Conservation (phyloP, 2,329 filamentous ascomycete species). For the Pseudocercospora crystallina region DNA sequence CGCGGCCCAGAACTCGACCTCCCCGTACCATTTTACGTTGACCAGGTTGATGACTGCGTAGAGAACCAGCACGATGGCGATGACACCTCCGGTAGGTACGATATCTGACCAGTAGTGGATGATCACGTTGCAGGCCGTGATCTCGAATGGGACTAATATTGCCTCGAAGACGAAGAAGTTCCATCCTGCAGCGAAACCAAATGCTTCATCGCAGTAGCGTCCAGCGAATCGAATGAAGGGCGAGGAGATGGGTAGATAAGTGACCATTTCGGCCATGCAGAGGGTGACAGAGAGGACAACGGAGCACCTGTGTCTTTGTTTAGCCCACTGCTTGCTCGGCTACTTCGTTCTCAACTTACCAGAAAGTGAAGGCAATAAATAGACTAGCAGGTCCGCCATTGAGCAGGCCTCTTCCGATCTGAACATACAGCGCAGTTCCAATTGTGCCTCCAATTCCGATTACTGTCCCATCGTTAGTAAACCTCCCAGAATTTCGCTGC, state of each 20-base stretch:
- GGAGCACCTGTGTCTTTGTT: constrained; percentile 18
- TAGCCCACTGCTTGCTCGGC: background rate
- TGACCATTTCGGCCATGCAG: constrained; percentile 72
- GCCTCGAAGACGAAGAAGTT: constrained; percentile 35
- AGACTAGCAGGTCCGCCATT: constrained; percentile 49
- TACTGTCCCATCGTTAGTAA: constrained; percentile 18
- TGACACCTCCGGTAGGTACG: constrained; percentile 58
- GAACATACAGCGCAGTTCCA: constrained; percentile 50
- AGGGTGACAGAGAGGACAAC: constrained; percentile 26
- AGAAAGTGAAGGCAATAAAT: constrained; percentile 48
- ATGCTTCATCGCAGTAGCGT: constrained; percentile 72
- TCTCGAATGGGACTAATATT: constrained; percentile 32
- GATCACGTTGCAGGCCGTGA: constrained; percentile 59
- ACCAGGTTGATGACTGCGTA: constrained; percentile 67
- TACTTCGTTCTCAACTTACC: constrained; percentile 25
- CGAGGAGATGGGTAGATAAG: constrained; percentile 72
- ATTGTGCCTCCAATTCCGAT: constrained; percentile 47
- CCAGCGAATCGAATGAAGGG: constrained; percentile 78
- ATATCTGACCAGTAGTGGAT: constrained; percentile 57
- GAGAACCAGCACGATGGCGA: constrained; percentile 58
- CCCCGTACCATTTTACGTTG: constrained; percentile 72
- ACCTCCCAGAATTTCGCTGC: constrained; percentile 37
- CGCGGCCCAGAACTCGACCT: constrained; percentile 68
- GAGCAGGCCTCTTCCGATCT: constrained; percentile 47
- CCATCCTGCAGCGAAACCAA: constrained; percentile 47